Percentiles rank a stretch among this genome's conserved stretches.
phyloP scores from a whole-genome alignment of 1,139 yeast species.

The Blastobotrys capitulatus region DNA sequence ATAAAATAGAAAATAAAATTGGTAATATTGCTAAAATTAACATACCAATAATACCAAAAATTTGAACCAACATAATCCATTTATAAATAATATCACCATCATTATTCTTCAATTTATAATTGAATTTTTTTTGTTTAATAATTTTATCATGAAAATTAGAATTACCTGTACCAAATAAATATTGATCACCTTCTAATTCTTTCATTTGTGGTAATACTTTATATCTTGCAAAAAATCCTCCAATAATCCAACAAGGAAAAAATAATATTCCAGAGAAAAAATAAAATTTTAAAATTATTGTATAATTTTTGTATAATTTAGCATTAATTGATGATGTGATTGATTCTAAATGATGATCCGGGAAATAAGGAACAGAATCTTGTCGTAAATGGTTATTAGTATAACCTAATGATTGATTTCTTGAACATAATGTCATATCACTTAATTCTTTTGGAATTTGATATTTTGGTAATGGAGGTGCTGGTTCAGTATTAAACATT shows the following conservation, averaged over 20 bases:
- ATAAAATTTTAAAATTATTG: constrained; percentile 1
- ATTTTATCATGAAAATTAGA: neutral
- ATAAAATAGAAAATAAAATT: neutral
- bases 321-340: neutral
- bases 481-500: constrained; percentile 5
- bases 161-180: constrained; percentile 7
- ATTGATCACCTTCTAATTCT: constrained; percentile 9
- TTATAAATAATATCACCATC: neutral
- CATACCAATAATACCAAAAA: neutral
- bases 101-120: neutral
- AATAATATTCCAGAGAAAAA: constrained; percentile 12
- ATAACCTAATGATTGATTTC: neutral
- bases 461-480: neutral
- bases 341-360: neutral
- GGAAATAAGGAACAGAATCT: neutral
- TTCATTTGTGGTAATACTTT: constrained; percentile 5
- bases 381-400: neutral
- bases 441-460: neutral
- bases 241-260: constrained; percentile 17
- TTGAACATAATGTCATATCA: neutral
- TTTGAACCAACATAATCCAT: neutral
- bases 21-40: neutral
- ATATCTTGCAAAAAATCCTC: constrained; percentile 10
- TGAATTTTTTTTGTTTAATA: neutral
- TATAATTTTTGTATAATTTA: constrained; percentile 2